A percentile compares a stretch with the other conserved stretches of the same genome.
Conservation (phyloP, 73 alveolate genomes). For the Tetrahymena thermophila region DNA sequence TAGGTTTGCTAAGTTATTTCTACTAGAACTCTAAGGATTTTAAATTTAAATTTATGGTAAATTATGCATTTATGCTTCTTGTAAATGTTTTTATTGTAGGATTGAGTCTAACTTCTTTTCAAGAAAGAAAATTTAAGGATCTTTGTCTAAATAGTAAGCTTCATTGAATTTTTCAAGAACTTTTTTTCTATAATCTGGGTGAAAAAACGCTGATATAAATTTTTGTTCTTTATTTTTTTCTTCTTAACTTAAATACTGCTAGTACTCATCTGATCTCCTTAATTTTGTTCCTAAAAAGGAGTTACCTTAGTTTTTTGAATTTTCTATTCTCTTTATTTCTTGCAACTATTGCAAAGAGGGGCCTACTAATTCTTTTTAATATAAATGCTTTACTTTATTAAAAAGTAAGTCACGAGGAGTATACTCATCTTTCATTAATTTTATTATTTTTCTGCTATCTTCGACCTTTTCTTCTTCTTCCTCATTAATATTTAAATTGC, state of each 20-base stretch:
- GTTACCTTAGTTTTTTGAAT: neutral
- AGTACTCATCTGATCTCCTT: neutral
- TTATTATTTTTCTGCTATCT: neutral
- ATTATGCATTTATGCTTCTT: neutral
- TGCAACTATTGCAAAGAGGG: neutral
- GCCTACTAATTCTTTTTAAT: neutral
- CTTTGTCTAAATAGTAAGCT: neutral
- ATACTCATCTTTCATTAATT: neutral
- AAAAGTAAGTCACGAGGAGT: neutral
- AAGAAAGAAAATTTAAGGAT: neutral
- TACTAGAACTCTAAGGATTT: neutral
- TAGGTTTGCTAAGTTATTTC: neutral
- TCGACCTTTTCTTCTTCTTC: neutral
- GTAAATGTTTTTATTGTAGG: neutral
- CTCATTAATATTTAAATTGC: neutral
- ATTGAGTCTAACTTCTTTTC: neutral
- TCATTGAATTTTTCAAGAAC: neutral
- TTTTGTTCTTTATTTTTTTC: neutral
- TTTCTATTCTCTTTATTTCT: neutral
- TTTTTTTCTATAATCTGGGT: neutral
- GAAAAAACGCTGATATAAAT: neutral
- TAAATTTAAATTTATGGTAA: neutral
- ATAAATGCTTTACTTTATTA: neutral
- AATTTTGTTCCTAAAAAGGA: neutral
- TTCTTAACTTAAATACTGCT: neutral